Percentiles rank a stretch among this genome's conserved stretches.
Evolutionary conservation across 305 asterid species (phyloP).

Genomic region (Nicotiana rustica): DNA sequence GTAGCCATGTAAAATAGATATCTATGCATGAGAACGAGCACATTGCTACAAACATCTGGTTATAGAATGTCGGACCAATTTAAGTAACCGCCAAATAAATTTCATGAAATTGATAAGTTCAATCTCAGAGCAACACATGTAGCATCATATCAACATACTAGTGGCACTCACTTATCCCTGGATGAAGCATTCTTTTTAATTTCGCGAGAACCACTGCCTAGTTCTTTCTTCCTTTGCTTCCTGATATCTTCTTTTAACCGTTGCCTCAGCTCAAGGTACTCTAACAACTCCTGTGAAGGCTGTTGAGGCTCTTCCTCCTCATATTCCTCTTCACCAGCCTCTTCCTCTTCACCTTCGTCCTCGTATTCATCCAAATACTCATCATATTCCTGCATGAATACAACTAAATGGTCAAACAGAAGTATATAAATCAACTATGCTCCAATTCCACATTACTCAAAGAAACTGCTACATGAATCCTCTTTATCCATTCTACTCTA

Average conservation of each 20-base stretch:
- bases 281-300: constrained; percentile 78
- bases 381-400: constrained; percentile 44
- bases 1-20: not conserved
- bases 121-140: not conserved
- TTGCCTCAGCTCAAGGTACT: constrained; percentile 78
- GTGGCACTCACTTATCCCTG: constrained; percentile 70
- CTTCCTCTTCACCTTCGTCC: constrained; percentile 38
- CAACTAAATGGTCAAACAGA: constrained; percentile 7
- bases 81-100: not conserved
- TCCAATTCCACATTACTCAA: not conserved
- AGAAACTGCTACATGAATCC: constrained; percentile 1
- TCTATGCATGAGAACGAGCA: not conserved
- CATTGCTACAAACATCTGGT: not conserved
- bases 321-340: constrained; percentile 53
- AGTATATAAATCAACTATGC: not conserved
- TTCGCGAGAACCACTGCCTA: constrained; percentile 62
- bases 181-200: constrained; percentile 43
- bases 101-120: not conserved
- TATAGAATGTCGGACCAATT: not conserved
- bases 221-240: constrained; percentile 74
- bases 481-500: not conserved
- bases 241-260: constrained; percentile 68
- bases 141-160: not conserved
- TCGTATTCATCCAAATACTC: constrained; percentile 30
- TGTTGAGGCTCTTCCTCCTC: constrained; percentile 68